Base-by-base conservation (phyloP, 2,329 filamentous ascomycete genomes). In the Alternaria infectoria region DNA sequence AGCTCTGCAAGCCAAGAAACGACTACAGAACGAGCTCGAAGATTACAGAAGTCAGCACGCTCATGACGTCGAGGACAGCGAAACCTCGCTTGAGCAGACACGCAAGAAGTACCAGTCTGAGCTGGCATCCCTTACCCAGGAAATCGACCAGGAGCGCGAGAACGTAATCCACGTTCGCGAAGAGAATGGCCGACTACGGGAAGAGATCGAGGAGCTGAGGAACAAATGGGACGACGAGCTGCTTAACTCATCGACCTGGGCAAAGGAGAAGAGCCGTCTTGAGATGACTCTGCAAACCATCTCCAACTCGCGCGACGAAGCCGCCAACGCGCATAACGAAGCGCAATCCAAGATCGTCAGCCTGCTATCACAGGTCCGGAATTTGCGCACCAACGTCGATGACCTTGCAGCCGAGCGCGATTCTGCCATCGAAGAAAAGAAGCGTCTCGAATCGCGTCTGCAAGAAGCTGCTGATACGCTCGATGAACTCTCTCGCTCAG, bases 181-280 rank as follows among this genome's bases (percentile, higher is more conserved):
- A 36, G 94, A 97, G 80, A 96, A 95, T 68, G 88, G 91, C 15
- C 90, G 93, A 47, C 86, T 99, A 57, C 91, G 95, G n/a, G 95
- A 98, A 77, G 96, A 99, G 81, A 89, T 98, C 23, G 96, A 99
- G 73, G 93, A 97, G 73, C 86, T 98, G 62, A 90, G 96, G 69
- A 93, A 90, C 71, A 98, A 98, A 82, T 98, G 96, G 95, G 96
- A 99, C 74, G 93, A 98, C 73, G 95, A 99, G 81, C 93, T 98
- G 11, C 88, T 98, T 71, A 98, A 98, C 82, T 97, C 93, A 80
- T 97, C 93, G 15, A 97, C 95, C 1, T 98, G 96, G 94, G 94
- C 94, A 12, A 99, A 99, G 83, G 95, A 99, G 82, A 98, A 98
- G 84, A 88, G 93, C 15, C 90, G 95, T 15, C 86, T 99, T 44